Percentiles rank a stretch among this genome's conserved stretches.
Evolutionary conservation across 176 grass and related monocot genomes (phyloP).

Genomic region (Rhynchospora tenuis): DNA sequence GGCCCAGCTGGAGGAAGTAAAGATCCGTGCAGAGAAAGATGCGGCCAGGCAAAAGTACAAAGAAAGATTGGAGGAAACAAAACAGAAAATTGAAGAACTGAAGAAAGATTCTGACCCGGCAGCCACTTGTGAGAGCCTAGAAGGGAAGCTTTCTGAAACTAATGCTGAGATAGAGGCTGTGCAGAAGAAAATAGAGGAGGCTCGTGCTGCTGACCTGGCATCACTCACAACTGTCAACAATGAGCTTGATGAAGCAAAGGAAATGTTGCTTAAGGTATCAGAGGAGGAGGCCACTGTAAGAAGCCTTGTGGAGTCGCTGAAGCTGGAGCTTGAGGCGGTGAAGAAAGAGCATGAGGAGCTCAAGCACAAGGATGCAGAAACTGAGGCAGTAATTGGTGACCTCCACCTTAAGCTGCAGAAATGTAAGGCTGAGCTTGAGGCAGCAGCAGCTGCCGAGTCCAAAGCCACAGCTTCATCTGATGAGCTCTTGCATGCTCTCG

Average conservation of each 20-base stretch:
- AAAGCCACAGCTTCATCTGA: slow-evolving; percentile 78
- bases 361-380: slow-evolving; percentile 83
- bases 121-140: slow-evolving; percentile 43
- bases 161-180: slow-evolving; percentile 62
- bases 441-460: slow-evolving; percentile 69
- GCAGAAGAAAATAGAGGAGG: slow-evolving; percentile 77
- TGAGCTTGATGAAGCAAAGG: slow-evolving; percentile 85
- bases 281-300: slow-evolving; percentile 63
- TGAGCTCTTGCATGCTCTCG: slow-evolving; percentile 66
- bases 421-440: slow-evolving; percentile 90
- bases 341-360: slow-evolving; percentile 76
- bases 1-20: slow-evolving; percentile 67
- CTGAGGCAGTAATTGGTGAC: slow-evolving; percentile 56
- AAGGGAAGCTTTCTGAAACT: slow-evolving; percentile 54
- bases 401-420: slow-evolving; percentile 86
- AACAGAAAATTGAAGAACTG: slow-evolving; percentile 59
- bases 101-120: slow-evolving; percentile 72
- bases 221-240: slow-evolving; percentile 52
- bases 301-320: slow-evolving; percentile 69
- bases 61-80: slow-evolving; percentile 68
- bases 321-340: slow-evolving; percentile 55
- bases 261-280: slow-evolving; percentile 67
- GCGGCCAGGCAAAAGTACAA: slow-evolving; percentile 52
- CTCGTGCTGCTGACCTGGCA: slow-evolving; percentile 51
- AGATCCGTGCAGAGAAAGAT: slow-evolving; percentile 75